Conservation (phyloP, 768 basidiomycete species). For the Rhizopogon vinicolor region DNA sequence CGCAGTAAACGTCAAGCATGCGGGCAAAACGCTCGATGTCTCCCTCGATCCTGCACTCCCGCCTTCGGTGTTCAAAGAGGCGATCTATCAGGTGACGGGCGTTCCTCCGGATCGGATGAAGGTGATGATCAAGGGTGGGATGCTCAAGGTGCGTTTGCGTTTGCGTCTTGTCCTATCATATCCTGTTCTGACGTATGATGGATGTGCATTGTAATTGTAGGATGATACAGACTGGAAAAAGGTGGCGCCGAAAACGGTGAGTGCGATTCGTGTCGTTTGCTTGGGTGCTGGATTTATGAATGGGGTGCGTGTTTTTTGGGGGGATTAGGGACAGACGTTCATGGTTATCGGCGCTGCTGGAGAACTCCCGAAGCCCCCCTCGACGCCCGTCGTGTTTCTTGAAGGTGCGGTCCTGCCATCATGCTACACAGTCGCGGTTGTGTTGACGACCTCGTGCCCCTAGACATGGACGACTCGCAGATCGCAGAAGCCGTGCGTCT, state of each 20-base stretch:
- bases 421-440: neutral
- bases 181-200: neutral
- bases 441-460: conserved; percentile 2
- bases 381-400: conserved; percentile 73
- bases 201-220: conserved; percentile 37
- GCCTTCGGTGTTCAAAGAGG: conserved; percentile 74
- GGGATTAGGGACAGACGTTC: conserved; percentile 73
- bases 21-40: conserved; percentile 73
- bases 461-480: conserved; percentile 83
- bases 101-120: conserved; percentile 93
- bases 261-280: conserved; percentile 17
- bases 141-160: conserved; percentile 66
- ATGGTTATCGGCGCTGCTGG: conserved; percentile 94
- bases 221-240: conserved; percentile 87
- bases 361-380: conserved; percentile 85
- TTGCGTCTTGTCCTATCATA: neutral
- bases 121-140: conserved; percentile 91
- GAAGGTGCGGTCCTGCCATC: conserved; percentile 51
- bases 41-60: conserved; percentile 69
- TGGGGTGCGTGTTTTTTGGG: neutral
- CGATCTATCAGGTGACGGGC: conserved; percentile 76
- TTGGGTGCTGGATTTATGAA: too few relatives aligned
- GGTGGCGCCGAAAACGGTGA: conserved; percentile 74
- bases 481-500: conserved; percentile 71
- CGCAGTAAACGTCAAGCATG: conserved; percentile 84